Conservation (phyloP, 2,329 filamentous ascomycete genomes). For the Rhytidhysteron rufulum region DNA sequence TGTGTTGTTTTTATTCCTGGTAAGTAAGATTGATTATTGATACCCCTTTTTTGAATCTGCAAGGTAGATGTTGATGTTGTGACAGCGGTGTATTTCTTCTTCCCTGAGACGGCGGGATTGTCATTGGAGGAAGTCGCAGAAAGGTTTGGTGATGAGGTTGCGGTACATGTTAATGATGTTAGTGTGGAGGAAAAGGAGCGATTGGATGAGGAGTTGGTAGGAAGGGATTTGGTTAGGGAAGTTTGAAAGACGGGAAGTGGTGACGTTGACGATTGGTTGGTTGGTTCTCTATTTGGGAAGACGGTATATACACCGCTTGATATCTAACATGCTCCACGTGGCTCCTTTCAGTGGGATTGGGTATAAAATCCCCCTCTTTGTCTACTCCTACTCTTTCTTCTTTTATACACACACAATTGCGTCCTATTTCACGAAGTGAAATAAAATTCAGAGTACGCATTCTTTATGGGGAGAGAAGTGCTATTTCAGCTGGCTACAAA, state of each 20-base stretch:
- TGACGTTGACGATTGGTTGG: too few species aligned
- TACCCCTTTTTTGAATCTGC: neutral
- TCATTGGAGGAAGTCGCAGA: conserved; percentile 45
- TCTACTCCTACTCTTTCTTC: too few species aligned
- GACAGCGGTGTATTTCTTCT: conserved; percentile 43
- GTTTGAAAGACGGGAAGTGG: neutral
- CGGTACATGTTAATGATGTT: conserved; percentile 9
- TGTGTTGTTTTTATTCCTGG: conserved; percentile 39
- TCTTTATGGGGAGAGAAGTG: too few species aligned
- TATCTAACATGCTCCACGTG: too few species aligned
- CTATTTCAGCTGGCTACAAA: too few species aligned
- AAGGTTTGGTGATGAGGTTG: conserved; percentile 47
- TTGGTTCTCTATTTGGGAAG: too few species aligned
- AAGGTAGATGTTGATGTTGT: neutral
- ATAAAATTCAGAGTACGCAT: too few species aligned
- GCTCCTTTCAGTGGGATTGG: too few species aligned
- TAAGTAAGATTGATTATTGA: conserved; percentile 8
- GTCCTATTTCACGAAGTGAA: too few species aligned
- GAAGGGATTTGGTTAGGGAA: neutral
- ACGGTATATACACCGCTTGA: too few species aligned
- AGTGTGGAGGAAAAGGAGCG: conserved; percentile 1
- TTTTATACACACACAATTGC: too few species aligned
- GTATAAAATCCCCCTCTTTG: too few species aligned
- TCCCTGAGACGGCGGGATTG: conserved; percentile 24
- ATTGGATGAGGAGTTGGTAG: neutral